A percentile compares a stretch with the other conserved stretches of the same genome.
These are phyloP conservation scores for Syzygium syzygioides DNA, from an alignment of 441 rosid genomes.

Conservation along the genomic window DNA sequence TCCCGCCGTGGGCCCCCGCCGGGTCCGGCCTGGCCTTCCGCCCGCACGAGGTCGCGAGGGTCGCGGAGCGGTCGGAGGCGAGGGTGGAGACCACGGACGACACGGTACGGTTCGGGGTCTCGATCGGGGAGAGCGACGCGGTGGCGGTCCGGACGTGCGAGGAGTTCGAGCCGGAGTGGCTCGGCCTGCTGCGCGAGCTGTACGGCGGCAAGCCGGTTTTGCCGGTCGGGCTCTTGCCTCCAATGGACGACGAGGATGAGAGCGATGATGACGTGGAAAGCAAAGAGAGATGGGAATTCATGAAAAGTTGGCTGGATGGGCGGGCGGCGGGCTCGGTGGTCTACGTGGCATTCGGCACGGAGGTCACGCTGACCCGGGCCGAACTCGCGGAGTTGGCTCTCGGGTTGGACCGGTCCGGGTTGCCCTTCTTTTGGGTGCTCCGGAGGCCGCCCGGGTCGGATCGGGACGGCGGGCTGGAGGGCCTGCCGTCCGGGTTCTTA, in stretches of 20 bases:
- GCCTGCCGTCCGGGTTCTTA: constrained; percentile 2
- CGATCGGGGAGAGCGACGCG: not conserved
- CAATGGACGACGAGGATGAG: not conserved
- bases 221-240: not conserved
- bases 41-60: not conserved
- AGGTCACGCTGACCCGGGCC: not conserved
- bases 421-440: not conserved
- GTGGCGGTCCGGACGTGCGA: not conserved
- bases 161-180: not conserved
- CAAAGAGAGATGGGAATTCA: not conserved
- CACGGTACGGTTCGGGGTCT: not conserved
- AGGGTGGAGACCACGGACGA: not conserved
- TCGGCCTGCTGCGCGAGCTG: not conserved
- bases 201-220: not conserved
- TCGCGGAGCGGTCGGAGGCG: not conserved
- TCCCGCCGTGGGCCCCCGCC: not conserved
- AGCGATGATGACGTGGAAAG: not conserved
- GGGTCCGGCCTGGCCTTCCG: not conserved
- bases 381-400: not conserved
- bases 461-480: not conserved
- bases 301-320: not conserved
- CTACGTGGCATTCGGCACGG: constrained; percentile 1
- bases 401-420: not conserved
- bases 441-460: not conserved
- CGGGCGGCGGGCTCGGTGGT: not conserved